These are phyloP conservation scores for Globisporangium abappressorium DNA, from an alignment of 352 stramenopile genomes.

Conservation along the genomic window DNA sequence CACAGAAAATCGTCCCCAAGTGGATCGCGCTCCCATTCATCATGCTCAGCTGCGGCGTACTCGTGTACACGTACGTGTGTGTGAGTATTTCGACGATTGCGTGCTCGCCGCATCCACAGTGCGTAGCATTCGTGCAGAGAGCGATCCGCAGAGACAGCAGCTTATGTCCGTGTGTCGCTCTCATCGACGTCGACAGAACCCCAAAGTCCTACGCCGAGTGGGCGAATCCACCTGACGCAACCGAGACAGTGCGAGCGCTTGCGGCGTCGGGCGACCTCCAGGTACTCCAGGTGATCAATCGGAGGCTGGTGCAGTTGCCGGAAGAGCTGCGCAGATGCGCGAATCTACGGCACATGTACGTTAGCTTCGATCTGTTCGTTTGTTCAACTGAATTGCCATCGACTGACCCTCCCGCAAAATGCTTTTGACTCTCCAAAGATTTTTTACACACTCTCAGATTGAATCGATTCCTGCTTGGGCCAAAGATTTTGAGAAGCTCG, in stretches of 20 bases:
- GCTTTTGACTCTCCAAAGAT: constrained; percentile 10
- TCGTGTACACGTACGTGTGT: constrained; percentile 14
- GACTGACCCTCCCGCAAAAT: not conserved
- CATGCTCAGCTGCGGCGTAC: constrained; percentile 6
- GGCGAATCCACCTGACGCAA: constrained; percentile 25
- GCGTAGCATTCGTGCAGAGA: constrained; percentile 26
- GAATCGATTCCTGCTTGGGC: constrained; percentile 26
- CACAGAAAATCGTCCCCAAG: constrained; percentile 13
- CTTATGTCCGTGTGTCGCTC: constrained; percentile 28
- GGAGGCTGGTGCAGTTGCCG: constrained; percentile 19
- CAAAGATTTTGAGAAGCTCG: constrained; percentile 28
- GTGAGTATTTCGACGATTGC: constrained; percentile 7
- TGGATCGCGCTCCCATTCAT: constrained; percentile 13
- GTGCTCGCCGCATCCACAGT: constrained; percentile 21
- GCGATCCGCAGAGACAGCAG: not conserved
- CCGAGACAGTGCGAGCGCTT: constrained; percentile 18
- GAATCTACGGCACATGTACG: constrained; percentile 39
- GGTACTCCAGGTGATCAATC: constrained; percentile 35
- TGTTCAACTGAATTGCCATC: not conserved
- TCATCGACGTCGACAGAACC: constrained; percentile 30
- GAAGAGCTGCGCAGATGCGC: constrained; percentile 25
- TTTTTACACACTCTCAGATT: constrained; percentile 25
- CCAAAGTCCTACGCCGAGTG: constrained; percentile 36
- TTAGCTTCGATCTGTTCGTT: not conserved
- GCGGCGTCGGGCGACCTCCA: constrained; percentile 28